Base-by-base conservation (phyloP, 768 basidiomycete genomes). In the Russula griseocarnosa region DNA sequence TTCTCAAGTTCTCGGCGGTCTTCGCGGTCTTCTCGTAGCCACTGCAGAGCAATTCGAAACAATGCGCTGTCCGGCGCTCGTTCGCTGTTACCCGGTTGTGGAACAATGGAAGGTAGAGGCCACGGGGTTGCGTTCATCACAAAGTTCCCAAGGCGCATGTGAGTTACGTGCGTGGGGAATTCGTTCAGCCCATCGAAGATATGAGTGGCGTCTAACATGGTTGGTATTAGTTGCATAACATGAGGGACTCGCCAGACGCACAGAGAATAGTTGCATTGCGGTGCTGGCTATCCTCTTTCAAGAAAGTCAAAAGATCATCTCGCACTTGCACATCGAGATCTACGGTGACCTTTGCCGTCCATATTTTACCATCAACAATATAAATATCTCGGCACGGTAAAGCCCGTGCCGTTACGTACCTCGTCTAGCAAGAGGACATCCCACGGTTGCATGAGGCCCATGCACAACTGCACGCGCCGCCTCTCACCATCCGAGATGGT, bases 311-410 rank as follows among this genome's bases (percentile, higher is more conserved):
- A n/a, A 99, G 80, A 66, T 94, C 89, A 60, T 91, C 84, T 55
- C 97, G 87, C 50, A 99, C 97, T 46, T 98, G 83, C 18, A 98
- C 95, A 71, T 99, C 97, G 16, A 99, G 79, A 74, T 99, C 97
- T 22, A 98, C 96, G 1, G 96, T 98, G 60, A 96, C 93, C 92
- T 94, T 66, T 46, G 13, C 58, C 22, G n/a, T 14, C 30, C 26
- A 24, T 9, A 34, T 34, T 34, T 34, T 5, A 8, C 53, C 24
- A n/a, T 42, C 47, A 22, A 18, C n/a, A 1, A 28, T 13, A 56
- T 47, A 34, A 9, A 55, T 38, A 61, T 32, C 49, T 28, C 55
- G 53, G 63, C 62, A 56, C 32, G 63, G 58, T 20, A 24, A 46
- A 20, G 6, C 14, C 46, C 46, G 30, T 26, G 26, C 36, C 40